Evolutionary conservation across 2,329 filamentous ascomycete genomes (phyloP), one percentile per base, ranked within the genome.

Genomic region (Aspergillus persii): DNA sequence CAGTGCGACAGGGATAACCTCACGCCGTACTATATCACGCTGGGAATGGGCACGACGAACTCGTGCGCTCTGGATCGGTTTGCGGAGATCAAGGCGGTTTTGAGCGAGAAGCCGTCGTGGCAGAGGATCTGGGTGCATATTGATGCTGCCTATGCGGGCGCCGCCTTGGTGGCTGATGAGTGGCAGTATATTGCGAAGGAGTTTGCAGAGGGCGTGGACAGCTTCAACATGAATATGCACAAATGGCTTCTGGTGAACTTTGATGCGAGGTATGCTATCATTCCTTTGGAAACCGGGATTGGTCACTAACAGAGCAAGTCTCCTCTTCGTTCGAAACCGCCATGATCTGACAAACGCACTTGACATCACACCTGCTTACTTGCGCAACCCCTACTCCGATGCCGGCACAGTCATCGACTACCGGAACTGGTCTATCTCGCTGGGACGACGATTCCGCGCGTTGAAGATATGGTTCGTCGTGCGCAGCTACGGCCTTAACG

Each of bases 241-340:
- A 98, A 98, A 80, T 97, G 94, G 94, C 83, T 97, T 51, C 86
- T 97, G 18, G 92, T 92, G 58, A 96, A 96, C 76, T 97, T 97
- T 69, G 94, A 98, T 70, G 85, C 85, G 3, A 80, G 77, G 77
- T 79, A 69, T 31, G 65, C 15, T 15, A 3, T n/a, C 9, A 29
- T 1, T 2, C 1, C 8, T 8, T 12, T 7, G 2, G 11, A 8
- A 3, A 1, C 11, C n/a, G 0, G 12, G 6, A 18, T n/a, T 18
- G 18, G 1, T 15, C 12, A 23, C 50, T 53, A 26, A 58, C 31
- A 18, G 1, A 15, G 4, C 39, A 92, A 23, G 89, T 56, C 89
- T 89, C 65, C 83, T 96, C 50, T 98, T 86, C 77, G 87, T 97
- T 52, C 87, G 88, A 63, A 83, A 88, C 68, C 85, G 93, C 15